These are phyloP conservation scores for Sextonia rubra DNA, from an alignment of 164 flowering plant genomes.

Conservation along the genomic window DNA sequence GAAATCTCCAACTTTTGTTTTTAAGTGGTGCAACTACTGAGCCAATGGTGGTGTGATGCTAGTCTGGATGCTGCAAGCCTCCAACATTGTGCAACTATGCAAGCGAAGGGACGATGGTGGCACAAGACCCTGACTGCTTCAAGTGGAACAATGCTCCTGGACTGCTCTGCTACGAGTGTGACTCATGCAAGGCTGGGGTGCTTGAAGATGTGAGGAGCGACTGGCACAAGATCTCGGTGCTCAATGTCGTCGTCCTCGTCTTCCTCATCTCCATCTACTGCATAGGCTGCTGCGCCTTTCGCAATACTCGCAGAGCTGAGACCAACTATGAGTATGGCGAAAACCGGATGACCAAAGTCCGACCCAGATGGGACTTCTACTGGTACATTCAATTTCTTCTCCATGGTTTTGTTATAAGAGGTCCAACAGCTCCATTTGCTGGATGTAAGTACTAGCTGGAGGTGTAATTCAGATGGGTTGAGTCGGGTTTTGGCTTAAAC, in stretches of 20 bases:
- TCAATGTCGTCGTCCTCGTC: conserved; percentile 64
- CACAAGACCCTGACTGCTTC: conserved; percentile 76
- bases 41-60: conserved; percentile 5
- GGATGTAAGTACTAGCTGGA: not conserved
- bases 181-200: conserved; percentile 93
- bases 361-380: conserved; percentile 91
- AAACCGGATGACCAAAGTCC: conserved; percentile 69
- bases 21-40: no score
- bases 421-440: not conserved
- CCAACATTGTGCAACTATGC: conserved; percentile 75
- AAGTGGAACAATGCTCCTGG: conserved; percentile 68
- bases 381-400: conserved; percentile 38
- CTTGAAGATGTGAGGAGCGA: conserved; percentile 59
- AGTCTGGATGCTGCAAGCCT: conserved; percentile 99
- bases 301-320: conserved; percentile 56
- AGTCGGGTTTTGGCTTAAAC: not conserved
- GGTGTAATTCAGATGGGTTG: not conserved
- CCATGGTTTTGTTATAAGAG: not conserved
- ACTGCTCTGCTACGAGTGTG: conserved; percentile 85
- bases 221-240: conserved; percentile 86
- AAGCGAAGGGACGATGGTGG: conserved; percentile 18
- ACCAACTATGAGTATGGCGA: conserved; percentile 64
- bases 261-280: conserved; percentile 72
- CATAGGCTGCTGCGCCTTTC: conserved; percentile 84
- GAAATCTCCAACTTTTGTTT: no score